Evolutionary conservation across 495 filamentous ascomycete species (phyloP).

Genomic region (Mycothermus thermophilus): DNA sequence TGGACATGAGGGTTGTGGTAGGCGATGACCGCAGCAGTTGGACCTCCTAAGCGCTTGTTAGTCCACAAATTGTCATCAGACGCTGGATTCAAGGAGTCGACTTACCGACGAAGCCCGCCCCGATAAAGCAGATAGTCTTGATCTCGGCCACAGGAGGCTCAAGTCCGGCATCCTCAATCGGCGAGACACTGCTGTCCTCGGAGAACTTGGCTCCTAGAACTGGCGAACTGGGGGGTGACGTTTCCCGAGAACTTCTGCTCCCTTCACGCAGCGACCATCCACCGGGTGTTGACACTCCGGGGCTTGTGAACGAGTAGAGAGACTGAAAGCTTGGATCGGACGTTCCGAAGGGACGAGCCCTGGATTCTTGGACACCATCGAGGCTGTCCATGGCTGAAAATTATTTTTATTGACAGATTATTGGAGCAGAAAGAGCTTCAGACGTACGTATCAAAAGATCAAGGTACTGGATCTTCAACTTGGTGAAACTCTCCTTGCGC

Average conservation of each 20-base stretch:
- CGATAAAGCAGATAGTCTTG: conserved; percentile 32
- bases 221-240: conserved; percentile 19
- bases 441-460: no score
- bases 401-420: no score
- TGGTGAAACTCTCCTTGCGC: no score
- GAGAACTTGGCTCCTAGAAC: conserved; percentile 8
- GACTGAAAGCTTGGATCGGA: conserved; percentile 17
- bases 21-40: conserved; percentile 63
- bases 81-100: not conserved
- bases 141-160: conserved; percentile 13
- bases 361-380: not conserved
- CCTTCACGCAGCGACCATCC: conserved; percentile 13
- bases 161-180: conserved; percentile 1
- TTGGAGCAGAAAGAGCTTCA: no score
- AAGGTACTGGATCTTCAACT: no score
- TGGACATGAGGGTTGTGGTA: conserved; percentile 51
- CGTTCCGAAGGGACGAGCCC: conserved; percentile 3
- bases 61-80: not conserved
- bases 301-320: conserved; percentile 12
- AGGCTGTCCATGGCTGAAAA: conserved; percentile 9
- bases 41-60: conserved; percentile 41
- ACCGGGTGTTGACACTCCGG: conserved; percentile 10
- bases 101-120: conserved; percentile 21
- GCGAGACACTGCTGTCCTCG: conserved; percentile 4
- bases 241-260: conserved; percentile 11